Evolutionary conservation across 208 protist genomes (phyloP).

Genomic region (Trypanosoma grayi): DNA sequence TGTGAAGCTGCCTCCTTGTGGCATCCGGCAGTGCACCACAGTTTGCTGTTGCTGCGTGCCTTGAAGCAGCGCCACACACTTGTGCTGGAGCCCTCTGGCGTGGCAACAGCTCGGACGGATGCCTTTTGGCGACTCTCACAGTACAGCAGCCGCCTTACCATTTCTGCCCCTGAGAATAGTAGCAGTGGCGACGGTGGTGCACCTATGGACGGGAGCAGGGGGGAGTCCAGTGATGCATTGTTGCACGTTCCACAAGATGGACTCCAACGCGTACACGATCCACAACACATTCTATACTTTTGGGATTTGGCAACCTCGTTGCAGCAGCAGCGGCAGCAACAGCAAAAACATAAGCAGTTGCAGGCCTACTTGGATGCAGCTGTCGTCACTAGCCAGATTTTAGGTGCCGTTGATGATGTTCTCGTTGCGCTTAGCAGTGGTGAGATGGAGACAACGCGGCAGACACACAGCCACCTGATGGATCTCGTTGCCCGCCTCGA

Average conservation of each 20-base stretch:
- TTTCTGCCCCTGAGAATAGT: background rate
- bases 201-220: background rate
- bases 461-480: conserved; percentile 47
- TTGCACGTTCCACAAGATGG: background rate
- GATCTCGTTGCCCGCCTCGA: conserved; percentile 55
- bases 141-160: conserved; percentile 3
- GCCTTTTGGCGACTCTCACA: conserved; percentile 18
- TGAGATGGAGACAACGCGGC: conserved; percentile 45
- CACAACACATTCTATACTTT: conserved; percentile 57
- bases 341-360: conserved; percentile 20
- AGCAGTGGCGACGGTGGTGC: background rate
- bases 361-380: conserved; percentile 53
- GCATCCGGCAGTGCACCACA: conserved; percentile 77
- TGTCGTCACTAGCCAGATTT: conserved; percentile 37
- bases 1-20: conserved; percentile 52
- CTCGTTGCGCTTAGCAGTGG: conserved; percentile 43
- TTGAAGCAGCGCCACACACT: conserved; percentile 67
- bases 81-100: conserved; percentile 23
- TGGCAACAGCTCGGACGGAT: background rate
- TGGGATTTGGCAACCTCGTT: conserved; percentile 11
- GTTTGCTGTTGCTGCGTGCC: conserved; percentile 64
- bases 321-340: conserved; percentile 10
- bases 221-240: background rate
- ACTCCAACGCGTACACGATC: conserved; percentile 25
- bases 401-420: conserved; percentile 44